These are phyloP conservation scores for Dissophora globulifera DNA, from an alignment of 192 early-diverging fungal genomes.

Conservation along the genomic window DNA sequence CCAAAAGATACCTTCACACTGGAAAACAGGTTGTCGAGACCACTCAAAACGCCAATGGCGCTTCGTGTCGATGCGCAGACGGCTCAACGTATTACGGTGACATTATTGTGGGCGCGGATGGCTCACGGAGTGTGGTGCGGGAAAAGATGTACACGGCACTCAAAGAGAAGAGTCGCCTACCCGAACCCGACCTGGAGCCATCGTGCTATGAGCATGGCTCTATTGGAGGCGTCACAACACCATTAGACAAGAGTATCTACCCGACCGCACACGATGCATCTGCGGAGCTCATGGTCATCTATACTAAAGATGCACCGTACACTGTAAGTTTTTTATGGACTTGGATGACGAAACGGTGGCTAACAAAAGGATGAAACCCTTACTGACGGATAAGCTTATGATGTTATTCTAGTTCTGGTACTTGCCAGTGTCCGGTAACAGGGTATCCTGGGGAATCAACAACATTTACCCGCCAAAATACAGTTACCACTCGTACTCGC, in stretches of 20 bases:
- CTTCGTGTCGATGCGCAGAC: constrained; percentile 34
- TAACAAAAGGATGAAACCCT: too few species aligned
- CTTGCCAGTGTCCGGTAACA: constrained; percentile 15
- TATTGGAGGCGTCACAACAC: constrained; percentile 8
- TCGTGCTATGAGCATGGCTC: constrained; percentile 11
- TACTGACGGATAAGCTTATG: too few species aligned
- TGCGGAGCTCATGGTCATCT: constrained; percentile 14
- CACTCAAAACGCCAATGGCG: constrained; percentile 28
- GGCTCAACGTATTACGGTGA: constrained; percentile 41
- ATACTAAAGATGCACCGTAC: constrained; percentile 27
- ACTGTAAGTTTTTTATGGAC: constrained; percentile 28
- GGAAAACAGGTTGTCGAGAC: constrained; percentile 36
- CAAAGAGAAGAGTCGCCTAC: constrained; percentile 6
- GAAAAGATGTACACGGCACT: constrained; percentile 22
- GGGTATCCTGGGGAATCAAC: constrained; percentile 30
- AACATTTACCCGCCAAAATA: constrained; percentile 12
- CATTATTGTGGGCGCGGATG: constrained; percentile 43
- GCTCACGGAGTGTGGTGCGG: constrained; percentile 19
- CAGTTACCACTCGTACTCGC: constrained; percentile 19
- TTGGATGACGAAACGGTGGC: too few species aligned
- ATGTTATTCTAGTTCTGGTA: constrained; percentile 36
- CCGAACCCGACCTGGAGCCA: constrained; percentile 23
- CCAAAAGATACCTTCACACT: constrained; percentile 12
- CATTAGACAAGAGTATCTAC: constrained; percentile 22
- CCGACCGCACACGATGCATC: constrained; percentile 6